These are phyloP conservation scores for Zea luxurians DNA, from an alignment of 176 grass and related monocot species.

Conservation along the genomic window DNA sequence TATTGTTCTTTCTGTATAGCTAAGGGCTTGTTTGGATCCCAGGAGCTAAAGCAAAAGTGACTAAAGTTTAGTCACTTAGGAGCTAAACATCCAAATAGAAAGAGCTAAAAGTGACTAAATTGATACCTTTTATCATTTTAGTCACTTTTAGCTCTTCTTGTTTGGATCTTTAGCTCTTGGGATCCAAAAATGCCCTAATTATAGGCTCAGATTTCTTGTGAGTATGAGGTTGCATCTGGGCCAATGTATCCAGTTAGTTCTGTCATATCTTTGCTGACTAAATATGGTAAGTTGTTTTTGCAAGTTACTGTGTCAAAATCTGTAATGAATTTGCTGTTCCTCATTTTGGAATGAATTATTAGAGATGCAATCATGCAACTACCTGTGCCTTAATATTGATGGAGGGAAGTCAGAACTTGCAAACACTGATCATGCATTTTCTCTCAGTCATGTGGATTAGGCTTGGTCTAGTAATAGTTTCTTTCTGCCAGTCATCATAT, in stretches of 20 bases:
- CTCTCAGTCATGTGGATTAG: neutral
- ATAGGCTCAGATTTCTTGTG: slow-evolving; percentile 7
- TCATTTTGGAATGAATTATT: slow-evolving; percentile 3
- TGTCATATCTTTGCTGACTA: neutral
- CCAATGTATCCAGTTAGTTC: slow-evolving; percentile 15
- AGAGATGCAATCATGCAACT: neutral
- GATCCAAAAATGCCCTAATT: no score
- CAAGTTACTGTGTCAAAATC: neutral
- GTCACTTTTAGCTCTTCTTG: no score
- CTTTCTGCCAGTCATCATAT: neutral
- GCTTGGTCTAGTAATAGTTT: neutral
- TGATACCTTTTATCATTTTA: no score
- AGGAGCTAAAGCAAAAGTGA: no score
- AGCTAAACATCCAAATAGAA: no score
- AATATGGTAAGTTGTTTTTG: slow-evolving; percentile 12
- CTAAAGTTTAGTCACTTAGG: no score
- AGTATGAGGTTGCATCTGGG: neutral
- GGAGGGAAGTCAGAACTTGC: neutral
- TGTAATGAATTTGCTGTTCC: neutral
- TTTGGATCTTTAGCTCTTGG: no score
- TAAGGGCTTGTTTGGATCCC: no score
- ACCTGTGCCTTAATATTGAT: neutral
- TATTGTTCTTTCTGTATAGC: neutral
- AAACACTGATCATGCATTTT: neutral
- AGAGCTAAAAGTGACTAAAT: no score